phyloP scores from a whole-genome alignment of 768 basidiomycete species.

The Kwoniella dendrophila region DNA sequence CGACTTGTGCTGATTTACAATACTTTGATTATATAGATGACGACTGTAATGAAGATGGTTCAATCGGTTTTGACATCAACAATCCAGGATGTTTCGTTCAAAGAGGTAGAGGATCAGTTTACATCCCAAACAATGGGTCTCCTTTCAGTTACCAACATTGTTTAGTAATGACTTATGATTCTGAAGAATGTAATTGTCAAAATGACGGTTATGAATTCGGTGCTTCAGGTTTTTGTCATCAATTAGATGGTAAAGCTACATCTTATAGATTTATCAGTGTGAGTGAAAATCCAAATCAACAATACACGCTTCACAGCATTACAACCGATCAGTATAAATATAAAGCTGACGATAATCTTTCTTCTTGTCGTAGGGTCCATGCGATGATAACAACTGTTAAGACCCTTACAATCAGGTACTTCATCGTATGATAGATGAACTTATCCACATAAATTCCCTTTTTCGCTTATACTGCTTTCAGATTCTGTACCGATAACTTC shows the following conservation, averaged over 20 bases:
- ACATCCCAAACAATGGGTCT: slow-evolving; percentile 16
- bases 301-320: background rate
- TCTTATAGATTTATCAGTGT: slow-evolving; percentile 13
- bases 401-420: background rate
- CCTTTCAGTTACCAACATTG: slow-evolving; percentile 14
- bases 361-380: background rate
- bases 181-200: slow-evolving; percentile 6
- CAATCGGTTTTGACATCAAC: slow-evolving; percentile 21
- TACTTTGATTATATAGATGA: slow-evolving; percentile 1
- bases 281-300: background rate
- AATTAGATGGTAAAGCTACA: slow-evolving; percentile 6
- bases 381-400: slow-evolving; percentile 9
- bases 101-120: slow-evolving; percentile 11
- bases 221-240: slow-evolving; percentile 12
- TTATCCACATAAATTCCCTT: background rate
- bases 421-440: background rate
- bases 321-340: background rate
- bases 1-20: background rate
- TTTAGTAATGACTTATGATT: slow-evolving; percentile 12
- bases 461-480: background rate
- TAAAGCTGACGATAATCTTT: background rate
- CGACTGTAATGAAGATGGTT: slow-evolving; percentile 22
- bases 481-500: background rate
- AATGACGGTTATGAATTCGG: slow-evolving; percentile 6
- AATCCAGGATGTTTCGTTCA: slow-evolving; percentile 18